Evolutionary conservation across 31 red algal genomes (phyloP), one percentile per base, ranked within the genome.

Genomic region (Asparagopsis taxiformis): DNA sequence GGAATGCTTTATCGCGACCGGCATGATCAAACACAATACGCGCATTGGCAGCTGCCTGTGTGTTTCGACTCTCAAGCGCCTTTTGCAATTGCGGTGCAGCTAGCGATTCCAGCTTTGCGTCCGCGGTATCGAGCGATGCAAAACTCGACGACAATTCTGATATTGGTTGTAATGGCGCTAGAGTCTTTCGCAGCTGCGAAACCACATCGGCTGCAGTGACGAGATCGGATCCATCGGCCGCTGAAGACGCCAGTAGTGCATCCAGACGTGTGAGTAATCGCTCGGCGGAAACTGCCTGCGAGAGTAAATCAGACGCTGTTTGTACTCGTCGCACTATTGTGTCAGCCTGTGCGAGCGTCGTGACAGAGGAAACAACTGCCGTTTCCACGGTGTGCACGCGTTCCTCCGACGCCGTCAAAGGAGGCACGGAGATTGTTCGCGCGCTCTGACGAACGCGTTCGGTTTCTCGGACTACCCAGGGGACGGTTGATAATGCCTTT

Each of bases 331-430:
- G 80, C 2, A 93, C 81, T 11, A 85, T 57, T 3, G 69, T 78
- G 67, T 93, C 89, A 23, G 80, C 89, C 22, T 75, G 76, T 30
- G 89, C 89, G 11, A 93, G 79, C 7, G 80, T 70, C n/a, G 84
- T 77, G 2, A 93, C 89, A 23, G 80, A 74, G 1, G 80, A 79
- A 7, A 53, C 73, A 19, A 83, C 89, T 1, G 60, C 72, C 21
- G 80, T 67, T 67, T 93, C 89, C 16, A 93, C 89, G 30, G 65
- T 65, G 8, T 54, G 80, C 15, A 93, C 89, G 24, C 89, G 74
- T 68, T 60, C n/a, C 51, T 9, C 71, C 76, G 3, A 93, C 89
- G n/a, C 74, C 75, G 35, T 84, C 74, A n/a, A 93, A 73, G 23
- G 53, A 49, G 2, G 80, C 51, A 9, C 80, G 66, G 21, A 93